Conservation (phyloP, 148 eudicot species). For the Fagopyrum esculentum region DNA sequence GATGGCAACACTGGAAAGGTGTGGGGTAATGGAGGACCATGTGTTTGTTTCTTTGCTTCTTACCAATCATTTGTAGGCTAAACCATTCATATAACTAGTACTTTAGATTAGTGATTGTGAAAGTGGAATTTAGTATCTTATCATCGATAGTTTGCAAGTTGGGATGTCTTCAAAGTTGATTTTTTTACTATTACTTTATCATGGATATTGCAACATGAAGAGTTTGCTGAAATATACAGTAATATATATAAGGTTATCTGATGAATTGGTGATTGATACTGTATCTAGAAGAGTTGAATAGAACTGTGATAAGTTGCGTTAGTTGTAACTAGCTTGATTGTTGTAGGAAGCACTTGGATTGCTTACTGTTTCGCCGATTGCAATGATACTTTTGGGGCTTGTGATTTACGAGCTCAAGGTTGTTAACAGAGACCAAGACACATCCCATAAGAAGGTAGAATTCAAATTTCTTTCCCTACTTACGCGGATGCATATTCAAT, state of each 20-base stretch:
- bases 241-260: background rate
- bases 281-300: background rate
- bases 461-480: background rate
- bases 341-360: conserved; percentile 50
- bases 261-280: no score
- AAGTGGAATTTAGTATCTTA: background rate
- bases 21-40: no score
- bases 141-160: background rate
- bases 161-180: background rate
- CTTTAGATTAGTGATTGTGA: background rate
- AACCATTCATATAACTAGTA: no score
- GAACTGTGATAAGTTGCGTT: background rate
- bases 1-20: no score
- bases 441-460: conserved; percentile 27
- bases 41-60: no score
- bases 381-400: conserved; percentile 41
- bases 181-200: background rate
- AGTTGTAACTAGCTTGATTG: background rate
- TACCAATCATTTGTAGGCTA: no score
- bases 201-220: background rate
- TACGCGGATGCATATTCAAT: background rate
- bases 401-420: conserved; percentile 36
- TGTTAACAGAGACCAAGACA: conserved; percentile 7
- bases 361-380: conserved; percentile 36
- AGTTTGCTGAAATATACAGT: background rate